Base-by-base conservation (phyloP, 2,329 filamentous ascomycete genomes). In the Penicillium hesseltinei region DNA sequence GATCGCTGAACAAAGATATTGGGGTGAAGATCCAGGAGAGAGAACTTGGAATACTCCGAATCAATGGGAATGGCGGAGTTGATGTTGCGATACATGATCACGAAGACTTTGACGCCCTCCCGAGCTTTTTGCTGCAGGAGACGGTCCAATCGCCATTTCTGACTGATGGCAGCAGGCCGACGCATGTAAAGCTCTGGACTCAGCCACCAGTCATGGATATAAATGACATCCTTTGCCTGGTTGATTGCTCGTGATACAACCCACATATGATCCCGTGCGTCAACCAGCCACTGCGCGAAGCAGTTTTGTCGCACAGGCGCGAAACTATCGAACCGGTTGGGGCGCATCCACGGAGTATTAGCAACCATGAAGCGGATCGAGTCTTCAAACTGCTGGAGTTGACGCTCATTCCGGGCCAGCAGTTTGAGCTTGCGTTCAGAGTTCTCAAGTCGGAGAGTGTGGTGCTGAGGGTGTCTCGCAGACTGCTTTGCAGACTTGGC, bases 151-250 rank as follows among this genome's bases (percentile, higher is more conserved):
- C 94, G 87, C 94, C 94, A 99, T 75, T 97, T 97, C 73, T 97
- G 93, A 71, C 92, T 97, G 75, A 97, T 97, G 45, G 91, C 92
- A 25, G 94, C 90, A 52, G 94, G 94, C 57, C 94, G 85, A 59
- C 94, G 86, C 87, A 97, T 88, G 77, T 99, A 99, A 44, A 99
- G 79, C 75, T 99, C 93, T 1, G 94, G 94, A 66, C 91, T 97
- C 40, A 99, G 78, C 94, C 94, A 99, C 94, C 94, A 99, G 74
- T 97, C 94, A 73, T 99, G 94, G 61, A 99, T 97, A 75, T 97
- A 97, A 66, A 99, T 93, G 60, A 97, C 93, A 77, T 97, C 94
- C 68, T 91, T 91, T 9, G 94, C 94, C 86, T 97, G 96, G 71
- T 91, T 94, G 68, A 99, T 95, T 13, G 94, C 94, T 62, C 93